These are phyloP conservation scores for Aspergillus asperescens DNA, from an alignment of 495 filamentous ascomycete genomes.

Conservation along the genomic window DNA sequence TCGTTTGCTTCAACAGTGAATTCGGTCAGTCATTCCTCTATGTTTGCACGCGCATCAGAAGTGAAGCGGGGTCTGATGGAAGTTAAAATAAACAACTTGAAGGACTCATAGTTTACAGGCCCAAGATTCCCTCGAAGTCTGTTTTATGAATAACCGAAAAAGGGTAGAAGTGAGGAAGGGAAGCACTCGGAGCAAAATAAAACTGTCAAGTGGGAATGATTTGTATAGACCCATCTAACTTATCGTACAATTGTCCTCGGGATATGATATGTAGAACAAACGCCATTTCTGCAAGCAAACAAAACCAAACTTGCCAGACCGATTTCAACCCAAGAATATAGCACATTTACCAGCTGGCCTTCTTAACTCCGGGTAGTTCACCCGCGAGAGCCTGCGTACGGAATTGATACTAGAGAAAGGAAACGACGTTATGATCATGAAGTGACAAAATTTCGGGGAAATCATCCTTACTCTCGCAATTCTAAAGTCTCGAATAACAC, in stretches of 20 bases:
- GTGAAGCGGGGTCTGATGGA: background rate
- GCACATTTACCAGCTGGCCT: constrained; percentile 76
- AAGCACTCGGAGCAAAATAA: background rate
- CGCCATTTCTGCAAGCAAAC: constrained; percentile 26
- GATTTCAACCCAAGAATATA: constrained; percentile 8
- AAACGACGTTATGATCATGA: constrained; percentile 22
- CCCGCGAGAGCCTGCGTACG: constrained; percentile 83
- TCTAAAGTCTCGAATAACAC: constrained; percentile 84
- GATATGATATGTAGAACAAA: constrained; percentile 25
- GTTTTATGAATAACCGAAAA: too few relatives aligned
- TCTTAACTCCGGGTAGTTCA: constrained; percentile 85
- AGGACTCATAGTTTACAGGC: too few relatives aligned
- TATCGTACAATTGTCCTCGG: constrained; percentile 34
- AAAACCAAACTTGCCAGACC: constrained; percentile 20
- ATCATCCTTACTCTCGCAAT: constrained; percentile 68
- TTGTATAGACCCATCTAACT: constrained; percentile 6
- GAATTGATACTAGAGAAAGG: constrained; percentile 76
- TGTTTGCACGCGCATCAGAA: background rate
- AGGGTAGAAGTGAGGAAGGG: too few relatives aligned
- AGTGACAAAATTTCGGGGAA: background rate
- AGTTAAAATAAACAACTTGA: too few relatives aligned
- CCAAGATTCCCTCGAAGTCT: too few relatives aligned
- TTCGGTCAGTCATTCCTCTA: background rate
- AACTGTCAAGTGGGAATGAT: background rate
- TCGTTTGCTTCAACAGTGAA: constrained; percentile 2